These are phyloP conservation scores for Aspergillus pseudoviridinutans DNA, from an alignment of 2,329 filamentous ascomycete genomes.

Conservation along the genomic window DNA sequence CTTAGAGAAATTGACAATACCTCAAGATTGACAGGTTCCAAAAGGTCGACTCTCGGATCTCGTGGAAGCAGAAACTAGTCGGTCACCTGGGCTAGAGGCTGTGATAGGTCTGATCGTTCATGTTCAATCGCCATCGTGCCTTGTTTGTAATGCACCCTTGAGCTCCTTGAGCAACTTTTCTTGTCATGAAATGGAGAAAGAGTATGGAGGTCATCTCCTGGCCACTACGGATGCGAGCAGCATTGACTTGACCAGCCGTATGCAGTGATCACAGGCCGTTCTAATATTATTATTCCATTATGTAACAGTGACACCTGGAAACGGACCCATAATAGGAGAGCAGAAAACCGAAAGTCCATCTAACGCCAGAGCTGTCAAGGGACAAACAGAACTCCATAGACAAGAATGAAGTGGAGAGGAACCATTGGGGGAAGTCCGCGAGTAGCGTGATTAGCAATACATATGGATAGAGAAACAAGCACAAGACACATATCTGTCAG, in stretches of 20 bases:
- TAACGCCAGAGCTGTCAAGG: not conserved
- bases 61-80: not conserved
- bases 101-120: not conserved
- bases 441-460: not conserved
- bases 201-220: not conserved
- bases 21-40: not conserved
- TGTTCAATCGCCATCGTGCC: not conserved
- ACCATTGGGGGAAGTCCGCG: not conserved
- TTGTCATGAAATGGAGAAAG: not conserved
- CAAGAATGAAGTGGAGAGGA: not conserved
- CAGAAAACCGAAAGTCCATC: not conserved
- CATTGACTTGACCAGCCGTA: not conserved
- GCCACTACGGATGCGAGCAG: not conserved
- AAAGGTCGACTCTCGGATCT: not conserved
- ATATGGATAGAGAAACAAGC: not conserved
- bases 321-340: not conserved
- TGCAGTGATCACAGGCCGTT: not conserved
- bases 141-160: not conserved
- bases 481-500: not conserved
- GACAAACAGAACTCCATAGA: not conserved
- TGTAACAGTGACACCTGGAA: not conserved
- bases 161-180: not conserved
- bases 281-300: not conserved
- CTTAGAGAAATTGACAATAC: not conserved
- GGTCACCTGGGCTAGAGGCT: not conserved